Base-by-base conservation (phyloP, 2,329 filamentous ascomycete genomes). In the Metarhizium guizhouense region DNA sequence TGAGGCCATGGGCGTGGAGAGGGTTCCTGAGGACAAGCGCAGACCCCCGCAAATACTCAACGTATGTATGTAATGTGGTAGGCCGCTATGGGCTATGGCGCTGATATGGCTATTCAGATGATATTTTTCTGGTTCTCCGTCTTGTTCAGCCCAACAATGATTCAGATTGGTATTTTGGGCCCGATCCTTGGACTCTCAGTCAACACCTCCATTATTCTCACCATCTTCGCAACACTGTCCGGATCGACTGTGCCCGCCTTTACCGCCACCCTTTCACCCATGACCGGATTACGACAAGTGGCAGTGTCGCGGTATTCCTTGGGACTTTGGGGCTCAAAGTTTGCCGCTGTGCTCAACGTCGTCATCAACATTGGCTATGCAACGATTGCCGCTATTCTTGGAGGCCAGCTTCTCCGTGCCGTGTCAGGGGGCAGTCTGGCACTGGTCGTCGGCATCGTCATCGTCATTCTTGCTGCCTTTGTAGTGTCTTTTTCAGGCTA, bases 401-500 rank as follows among this genome's bases (percentile, higher is more conserved):
- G 57, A 18, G 61, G 61, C 11, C 61, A 63, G 56, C 56, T 63
- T 3, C 50, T 63, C 25, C 56, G 59, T 36, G 60, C 61, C 13
- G 61, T 62, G n/a, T 63, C 61, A 1, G 58, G 54, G n/a, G 60
- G 59, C 38, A 57, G 54, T 14, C 55, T 63, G 54, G 56, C 57
- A 36, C 55, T 63, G 36, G 59, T 59, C 14, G 61, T 62, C 25
- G 61, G 61, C 2, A 63, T 62, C 47, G 40, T 61, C 49, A 58
- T 63, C 47, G 57, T 62, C n/a, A 56, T 60, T 14, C 43, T 62
- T 47, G 36, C 59, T 50, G 58, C 60, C n/a, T 62, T 60, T 53
- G 53, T 61, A 11, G 57, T 63, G 8, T 63, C 61, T 3, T 58
- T 62, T 30, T 61, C 62, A 47, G 61, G 61, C 7, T 63, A 59